Percentiles rank a stretch among this genome's conserved stretches.
phyloP scores from a whole-genome alignment of 2,329 filamentous ascomycete genomes.

The Cladosporium halotolerans region DNA sequence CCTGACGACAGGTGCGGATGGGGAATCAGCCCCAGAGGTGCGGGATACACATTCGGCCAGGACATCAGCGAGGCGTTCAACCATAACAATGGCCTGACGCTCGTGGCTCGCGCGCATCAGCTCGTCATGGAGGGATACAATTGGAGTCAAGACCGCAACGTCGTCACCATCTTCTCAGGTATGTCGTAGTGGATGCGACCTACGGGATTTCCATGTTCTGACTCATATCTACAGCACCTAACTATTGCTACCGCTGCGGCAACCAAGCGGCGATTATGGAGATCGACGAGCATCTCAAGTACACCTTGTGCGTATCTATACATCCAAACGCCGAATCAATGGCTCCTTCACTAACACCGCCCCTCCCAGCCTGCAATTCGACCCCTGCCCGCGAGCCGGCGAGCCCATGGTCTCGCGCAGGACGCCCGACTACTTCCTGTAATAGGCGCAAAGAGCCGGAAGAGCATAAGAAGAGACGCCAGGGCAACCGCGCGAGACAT shows the following conservation, averaged over 20 bases:
- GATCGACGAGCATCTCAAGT: constrained; percentile 98
- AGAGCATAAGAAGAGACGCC: constrained; percentile 11
- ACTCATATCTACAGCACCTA: constrained; percentile 40
- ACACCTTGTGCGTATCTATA: constrained; percentile 79
- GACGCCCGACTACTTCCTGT: constrained; percentile 99
- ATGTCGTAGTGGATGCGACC: constrained; percentile 16
- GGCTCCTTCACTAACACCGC: constrained; percentile 20
- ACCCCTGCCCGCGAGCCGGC: constrained; percentile 92
- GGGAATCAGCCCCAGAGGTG: constrained; percentile 60
- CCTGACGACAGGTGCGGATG: constrained; percentile 82
- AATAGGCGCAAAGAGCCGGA: constrained; percentile 29
- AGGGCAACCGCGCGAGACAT: neutral
- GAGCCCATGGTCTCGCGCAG: constrained; percentile 95
- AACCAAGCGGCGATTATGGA: constrained; percentile 99
- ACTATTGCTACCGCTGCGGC: constrained; percentile 96
- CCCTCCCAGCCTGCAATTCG: constrained; percentile 84
- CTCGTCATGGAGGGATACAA: constrained; percentile 99
- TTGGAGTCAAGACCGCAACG: constrained; percentile 97
- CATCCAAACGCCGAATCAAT: neutral
- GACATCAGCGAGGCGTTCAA: constrained; percentile 99
- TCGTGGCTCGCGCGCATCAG: constrained; percentile 95
- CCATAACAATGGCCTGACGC: constrained; percentile 93
- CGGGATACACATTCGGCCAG: constrained; percentile 67
- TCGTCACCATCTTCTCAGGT: constrained; percentile 98
- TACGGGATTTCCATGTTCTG: constrained; percentile 18